Evolutionary conservation across 345 rosid species (phyloP), one percentile per base, ranked within the genome.

Genomic region (Aethionema arabicum): DNA sequence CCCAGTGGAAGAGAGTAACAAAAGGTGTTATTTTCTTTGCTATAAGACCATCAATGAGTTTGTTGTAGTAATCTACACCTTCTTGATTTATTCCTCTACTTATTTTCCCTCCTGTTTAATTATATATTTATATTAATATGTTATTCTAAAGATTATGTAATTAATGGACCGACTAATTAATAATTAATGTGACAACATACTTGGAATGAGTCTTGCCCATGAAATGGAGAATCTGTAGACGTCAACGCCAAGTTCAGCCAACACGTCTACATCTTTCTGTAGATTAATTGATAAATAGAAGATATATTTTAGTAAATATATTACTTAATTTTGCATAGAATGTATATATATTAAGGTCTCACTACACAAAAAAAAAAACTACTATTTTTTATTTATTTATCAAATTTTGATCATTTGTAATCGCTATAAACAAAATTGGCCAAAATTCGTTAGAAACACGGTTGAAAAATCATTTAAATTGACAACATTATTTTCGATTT

Each of bases 1-100:
- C 83, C 83, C 81, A 81, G 4, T 79, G 83, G 42, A 40, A 81
- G 15, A 78, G 8, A 3, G 82, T 81, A 45, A 75, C 74, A 16
- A 68, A 81, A 21, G 85, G 85, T 7, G 65, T 50, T 32, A 76
- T 70, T 35, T 68, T 70, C 4, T 62, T 63, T 4, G 16, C 29
- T 14, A 60, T 10, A 29, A 80, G 80, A 44, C 72, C 82, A 31
- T 82, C 39, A 73, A 78, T 75, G 56, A 79, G 77, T 4, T 56
- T 42, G 54, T 71, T 69, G 70, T 82, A 82, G 71, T 73, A 79
- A 4, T 33, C 0, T 6, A 79, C 14, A 44, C 82, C 86, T 11
- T 8, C 69, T 59, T 38, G 14, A 65, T 80, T 78, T 31, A 79
- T 39, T 31, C 79, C 87, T 6, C 70, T 72, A 12, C 60, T 52